Evolutionary conservation across 108 stramenopile genomes (phyloP).

Genomic region (Skeletonema grethae): DNA sequence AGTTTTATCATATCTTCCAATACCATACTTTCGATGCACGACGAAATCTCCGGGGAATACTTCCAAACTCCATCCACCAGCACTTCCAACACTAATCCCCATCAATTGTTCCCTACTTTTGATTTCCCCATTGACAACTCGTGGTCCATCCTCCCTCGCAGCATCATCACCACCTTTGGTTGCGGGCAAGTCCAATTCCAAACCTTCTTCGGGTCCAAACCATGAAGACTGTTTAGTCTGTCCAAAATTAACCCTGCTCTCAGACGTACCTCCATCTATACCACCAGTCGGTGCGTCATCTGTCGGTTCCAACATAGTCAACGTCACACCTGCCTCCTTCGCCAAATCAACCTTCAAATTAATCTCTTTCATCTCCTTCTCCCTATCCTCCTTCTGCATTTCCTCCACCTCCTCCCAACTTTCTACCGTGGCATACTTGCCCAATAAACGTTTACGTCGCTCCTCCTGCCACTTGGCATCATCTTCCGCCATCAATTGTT

Average conservation of each 20-base stretch:
- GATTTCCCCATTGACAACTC: slow-evolving; percentile 56
- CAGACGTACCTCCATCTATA: not conserved
- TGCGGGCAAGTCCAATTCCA: slow-evolving; percentile 46
- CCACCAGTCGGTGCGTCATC: not conserved
- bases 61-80: slow-evolving; percentile 82
- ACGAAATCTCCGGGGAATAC: slow-evolving; percentile 87
- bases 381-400: slow-evolving; percentile 47
- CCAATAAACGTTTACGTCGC: slow-evolving; percentile 59
- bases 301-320: slow-evolving; percentile 3
- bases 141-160: slow-evolving; percentile 15
- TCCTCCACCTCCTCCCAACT: slow-evolving; percentile 58
- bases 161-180: slow-evolving; percentile 1
- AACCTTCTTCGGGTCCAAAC: slow-evolving; percentile 71
- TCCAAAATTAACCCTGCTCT: slow-evolving; percentile 9
- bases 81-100: slow-evolving; percentile 75
- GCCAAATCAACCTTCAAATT: slow-evolving; percentile 2
- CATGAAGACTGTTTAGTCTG: slow-evolving; percentile 32
- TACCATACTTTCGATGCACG: slow-evolving; percentile 84
- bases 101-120: slow-evolving; percentile 56
- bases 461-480: slow-evolving; percentile 69
- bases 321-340: slow-evolving; percentile 5
- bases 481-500: slow-evolving; percentile 57
- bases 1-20: slow-evolving; percentile 77
- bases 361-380: slow-evolving; percentile 35
- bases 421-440: slow-evolving; percentile 69